A percentile compares a stretch with the other conserved stretches of the same genome.
phyloP scores from a whole-genome alignment of 169 alveolate genomes.

The Cryptosporidium felis region DNA sequence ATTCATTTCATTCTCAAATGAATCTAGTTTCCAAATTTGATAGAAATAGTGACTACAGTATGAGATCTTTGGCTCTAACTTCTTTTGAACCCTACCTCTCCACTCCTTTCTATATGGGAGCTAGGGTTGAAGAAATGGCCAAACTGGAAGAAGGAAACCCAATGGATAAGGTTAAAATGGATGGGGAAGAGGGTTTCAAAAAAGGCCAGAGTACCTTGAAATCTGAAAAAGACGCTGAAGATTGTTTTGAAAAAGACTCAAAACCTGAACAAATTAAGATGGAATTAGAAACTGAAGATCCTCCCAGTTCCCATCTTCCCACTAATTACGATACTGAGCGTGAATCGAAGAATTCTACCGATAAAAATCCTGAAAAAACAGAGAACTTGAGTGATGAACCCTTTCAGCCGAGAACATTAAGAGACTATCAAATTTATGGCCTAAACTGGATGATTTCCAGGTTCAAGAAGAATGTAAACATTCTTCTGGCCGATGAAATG shows the following conservation, averaged over 20 bases:
- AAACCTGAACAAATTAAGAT: too few species aligned
- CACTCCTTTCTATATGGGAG: conserved; percentile 84
- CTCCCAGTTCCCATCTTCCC: too few species aligned
- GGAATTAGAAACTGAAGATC: too few species aligned
- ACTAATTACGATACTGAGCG: too few species aligned
- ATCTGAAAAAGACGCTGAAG: too few species aligned
- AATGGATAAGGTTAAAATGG: background rate
- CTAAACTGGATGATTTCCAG: conserved; percentile 94
- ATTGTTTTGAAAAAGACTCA: too few species aligned
- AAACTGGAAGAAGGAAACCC: background rate
- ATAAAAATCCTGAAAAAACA: background rate
- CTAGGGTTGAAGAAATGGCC: background rate
- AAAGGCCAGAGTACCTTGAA: too few species aligned
- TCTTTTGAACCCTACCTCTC: conserved; percentile 88
- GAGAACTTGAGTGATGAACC: background rate
- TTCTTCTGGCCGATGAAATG: conserved; percentile 95
- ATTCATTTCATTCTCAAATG: conserved; percentile 82
- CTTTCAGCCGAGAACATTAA: conserved; percentile 77
- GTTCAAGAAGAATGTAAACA: conserved; percentile 92
- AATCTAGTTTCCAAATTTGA: conserved; percentile 73
- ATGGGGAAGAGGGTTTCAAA: background rate
- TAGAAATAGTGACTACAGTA: conserved; percentile 77
- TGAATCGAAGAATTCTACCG: too few species aligned
- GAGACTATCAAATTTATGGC: conserved; percentile 94
- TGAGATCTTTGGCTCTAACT: conserved; percentile 83